Base-by-base conservation (phyloP, 495 filamentous ascomycete species). In the Mytilinidion resinicola region DNA sequence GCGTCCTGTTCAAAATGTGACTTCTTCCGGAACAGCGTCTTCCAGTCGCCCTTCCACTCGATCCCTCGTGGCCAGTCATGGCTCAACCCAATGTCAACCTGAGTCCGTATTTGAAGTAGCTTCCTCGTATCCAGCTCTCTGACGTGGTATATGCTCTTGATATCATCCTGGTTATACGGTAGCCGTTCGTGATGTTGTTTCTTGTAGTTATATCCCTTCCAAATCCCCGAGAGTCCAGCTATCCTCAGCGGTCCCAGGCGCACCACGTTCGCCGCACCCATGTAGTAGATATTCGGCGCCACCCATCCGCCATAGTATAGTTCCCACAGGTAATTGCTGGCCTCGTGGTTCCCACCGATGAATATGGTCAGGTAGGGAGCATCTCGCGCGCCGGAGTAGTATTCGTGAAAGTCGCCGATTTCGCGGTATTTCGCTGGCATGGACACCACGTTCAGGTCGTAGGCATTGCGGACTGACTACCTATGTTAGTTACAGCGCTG, bases 301-400 rank as follows among this genome's bases (percentile, higher is more conserved):
- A 89, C 93, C 93, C 93, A 98, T 38, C 93, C 93, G 41, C 93
- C 93, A 69, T 97, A 95, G 74, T 89, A 95, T 3, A 98, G 80
- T 67, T 98, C 93, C 74, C 81, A 90, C 0, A 96, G 70, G 68
- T 96, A 79, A 35, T 86, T 90, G 59, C 87, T 84, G 0, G 93
- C 90, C 71, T 98, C 93, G 61, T 98, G 93, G 68, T 98, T 98
- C 8, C 93, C 93, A 38, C 85, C 91, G 50, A 96, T 81, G 70
- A 97, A 97, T 54, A 97, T 74, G 15, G 95, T 98, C 25, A 93
- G 75, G 62, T 88, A 95, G 0, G 95, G 93, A 0, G 95, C 93
- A 42, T 66, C 79, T 14, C 82, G 80, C 11, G 74, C 64, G 12
- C 93, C 92, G 54, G 82, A 87, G 73, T 98, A 98, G 73, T 96